A percentile compares a stretch with the other conserved stretches of the same genome.
Conservation (phyloP, 2,329 filamentous ascomycete species). For the Alternaria sp. region DNA sequence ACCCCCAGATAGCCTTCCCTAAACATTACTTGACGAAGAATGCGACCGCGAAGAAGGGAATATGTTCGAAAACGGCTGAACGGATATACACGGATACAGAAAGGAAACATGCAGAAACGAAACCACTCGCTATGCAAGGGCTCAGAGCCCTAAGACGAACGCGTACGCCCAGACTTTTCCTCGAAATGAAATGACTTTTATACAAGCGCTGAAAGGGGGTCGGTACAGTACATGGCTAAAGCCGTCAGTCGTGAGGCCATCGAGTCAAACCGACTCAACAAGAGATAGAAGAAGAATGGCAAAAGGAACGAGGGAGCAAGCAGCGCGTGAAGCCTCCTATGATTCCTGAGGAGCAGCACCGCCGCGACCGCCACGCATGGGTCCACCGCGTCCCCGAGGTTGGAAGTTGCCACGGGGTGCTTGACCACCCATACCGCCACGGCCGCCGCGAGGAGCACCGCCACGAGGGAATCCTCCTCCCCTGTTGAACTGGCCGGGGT, state of each 20-base stretch:
- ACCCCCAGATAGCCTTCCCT: conserved; percentile 34
- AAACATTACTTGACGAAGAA: conserved; percentile 35
- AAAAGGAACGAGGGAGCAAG: conserved; percentile 7
- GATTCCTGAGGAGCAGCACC: conserved; percentile 42
- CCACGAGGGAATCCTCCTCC: conserved; percentile 48
- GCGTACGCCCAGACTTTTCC: conserved; percentile 46
- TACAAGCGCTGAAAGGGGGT: conserved; percentile 44
- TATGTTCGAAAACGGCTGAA: conserved; percentile 28
- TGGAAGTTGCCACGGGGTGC: conserved; percentile 72
- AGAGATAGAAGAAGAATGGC: conserved; percentile 14
- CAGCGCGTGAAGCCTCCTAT: conserved; percentile 22
- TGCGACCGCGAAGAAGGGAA: conserved; percentile 31
- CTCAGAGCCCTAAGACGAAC: conserved; percentile 34
- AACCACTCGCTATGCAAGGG: conserved; percentile 49
- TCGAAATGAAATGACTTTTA: conserved; percentile 46
- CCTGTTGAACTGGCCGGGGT: conserved; percentile 44
- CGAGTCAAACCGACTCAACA: conserved; percentile 24
- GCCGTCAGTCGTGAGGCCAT: conserved; percentile 44
- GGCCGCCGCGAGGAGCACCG: conserved; percentile 63
- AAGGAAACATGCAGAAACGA: conserved; percentile 40
- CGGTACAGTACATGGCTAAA: conserved; percentile 47
- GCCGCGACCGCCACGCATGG: conserved; percentile 59
- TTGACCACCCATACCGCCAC: conserved; percentile 64
- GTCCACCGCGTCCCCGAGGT: conserved; percentile 71
- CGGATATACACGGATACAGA: conserved; percentile 37